Base-by-base conservation (phyloP, 805 yeast genomes). In the Yamadazyma phyllophila region DNA sequence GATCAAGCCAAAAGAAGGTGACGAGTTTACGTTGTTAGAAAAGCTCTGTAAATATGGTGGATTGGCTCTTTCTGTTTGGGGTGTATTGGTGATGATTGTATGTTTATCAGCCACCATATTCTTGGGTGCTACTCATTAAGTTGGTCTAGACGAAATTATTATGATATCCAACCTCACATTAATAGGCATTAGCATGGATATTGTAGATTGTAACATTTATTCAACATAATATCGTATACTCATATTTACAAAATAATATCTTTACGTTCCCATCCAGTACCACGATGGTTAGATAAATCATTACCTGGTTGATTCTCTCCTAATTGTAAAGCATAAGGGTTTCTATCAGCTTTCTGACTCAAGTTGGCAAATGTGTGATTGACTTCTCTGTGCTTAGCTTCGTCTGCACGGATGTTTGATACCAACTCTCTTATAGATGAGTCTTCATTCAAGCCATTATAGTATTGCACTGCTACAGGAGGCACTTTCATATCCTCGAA, bases 331-430 rank as follows among this genome's bases (percentile, higher is more conserved):
- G 74, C 89, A 61, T 80, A 85, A 11, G 91, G 91, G 57, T 85
- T 85, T 55, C 88, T 73, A 59, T 85, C 89, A 1, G 39, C 42
- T 26, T 63, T 61, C 50, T 71, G 80, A 44, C 71, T 60, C 54
- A 84, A 71, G 55, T 83, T 83, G 11, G 87, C 90, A 57, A 83
- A 74, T 0, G 90, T 85, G 56, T 84, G 91, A 64, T 84, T 85
- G 26, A 85, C 90, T 57, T 85, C 91, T 62, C 91, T 74, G 59
- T 84, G 90, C 60, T 84, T 84, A 34, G 88, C 83, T 62, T 84
- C 91, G 57, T 84, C 91, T 1, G 91, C 91, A 51, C 90, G 74
- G 17, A 85, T 69, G 53, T 81, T 74, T 47, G 74, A 71, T 39
- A 85, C 67, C 58, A 85, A 71, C 51, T 84, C 88, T 47, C 71